phyloP scores from a whole-genome alignment of 2,329 filamentous ascomycete genomes.

The Karstenula rhodostoma region DNA sequence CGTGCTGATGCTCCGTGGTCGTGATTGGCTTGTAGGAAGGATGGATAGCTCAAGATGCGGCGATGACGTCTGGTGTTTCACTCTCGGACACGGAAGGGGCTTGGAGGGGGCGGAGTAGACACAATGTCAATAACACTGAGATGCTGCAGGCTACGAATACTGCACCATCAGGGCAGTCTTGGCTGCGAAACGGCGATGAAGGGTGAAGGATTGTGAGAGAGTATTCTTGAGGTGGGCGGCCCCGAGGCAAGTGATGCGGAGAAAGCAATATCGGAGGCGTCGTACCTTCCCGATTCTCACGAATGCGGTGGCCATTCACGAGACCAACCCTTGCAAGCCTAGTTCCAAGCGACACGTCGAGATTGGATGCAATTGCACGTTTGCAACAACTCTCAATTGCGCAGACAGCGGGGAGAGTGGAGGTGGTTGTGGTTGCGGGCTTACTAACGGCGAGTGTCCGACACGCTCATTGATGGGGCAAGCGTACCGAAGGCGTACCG shows the following conservation, averaged over 20 bases:
- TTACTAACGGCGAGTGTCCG: slow-evolving; percentile 6
- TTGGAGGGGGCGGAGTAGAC: neutral
- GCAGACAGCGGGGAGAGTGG: neutral
- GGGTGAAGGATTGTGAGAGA: neutral
- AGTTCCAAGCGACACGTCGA: neutral
- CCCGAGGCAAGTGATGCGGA: slow-evolving; percentile 2
- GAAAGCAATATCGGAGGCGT: slow-evolving; percentile 12
- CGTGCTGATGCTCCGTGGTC: neutral
- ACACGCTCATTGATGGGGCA: slow-evolving; percentile 3
- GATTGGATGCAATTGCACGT: neutral
- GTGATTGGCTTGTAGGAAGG: slow-evolving; percentile 14
- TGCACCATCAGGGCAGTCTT: neutral
- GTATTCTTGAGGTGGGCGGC: neutral
- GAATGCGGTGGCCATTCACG: slow-evolving; percentile 3
- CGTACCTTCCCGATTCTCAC: slow-evolving; percentile 13
- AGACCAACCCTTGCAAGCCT: neutral
- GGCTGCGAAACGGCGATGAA: neutral
- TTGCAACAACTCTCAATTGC: neutral
- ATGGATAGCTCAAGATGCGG: slow-evolving; percentile 8
- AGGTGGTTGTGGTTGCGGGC: neutral
- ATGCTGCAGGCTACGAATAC: neutral
- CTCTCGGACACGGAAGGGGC: slow-evolving; percentile 7
- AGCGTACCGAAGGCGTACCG: neutral
- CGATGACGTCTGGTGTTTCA: slow-evolving; percentile 23
- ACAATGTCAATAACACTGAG: neutral